Evolutionary conservation across 257 asterid genomes (phyloP).

Genomic region (Solanum microdontum): DNA sequence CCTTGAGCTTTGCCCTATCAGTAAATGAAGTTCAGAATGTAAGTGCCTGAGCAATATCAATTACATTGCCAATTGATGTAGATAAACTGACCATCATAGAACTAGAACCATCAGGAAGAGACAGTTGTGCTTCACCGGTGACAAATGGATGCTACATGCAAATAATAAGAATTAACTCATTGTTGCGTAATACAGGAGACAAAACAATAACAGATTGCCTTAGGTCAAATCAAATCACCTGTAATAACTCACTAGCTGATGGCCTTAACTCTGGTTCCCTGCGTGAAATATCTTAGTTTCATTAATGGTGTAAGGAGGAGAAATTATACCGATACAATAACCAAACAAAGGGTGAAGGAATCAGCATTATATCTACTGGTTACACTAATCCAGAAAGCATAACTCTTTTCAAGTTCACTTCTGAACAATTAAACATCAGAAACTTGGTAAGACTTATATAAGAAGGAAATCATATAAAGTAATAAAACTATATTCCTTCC

Average conservation of each 20-base stretch:
- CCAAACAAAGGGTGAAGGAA: neutral
- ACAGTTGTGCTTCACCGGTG: conserved; percentile 37
- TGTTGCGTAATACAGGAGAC: neutral
- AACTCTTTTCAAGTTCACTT: neutral
- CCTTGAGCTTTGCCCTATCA: neutral
- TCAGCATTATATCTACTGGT: neutral
- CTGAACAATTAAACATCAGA: neutral
- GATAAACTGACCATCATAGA: neutral
- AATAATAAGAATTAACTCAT: neutral
- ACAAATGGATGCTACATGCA: conserved; percentile 88
- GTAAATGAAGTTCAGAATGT: neutral
- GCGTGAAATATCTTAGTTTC: neutral
- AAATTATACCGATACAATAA: conserved; percentile 7
- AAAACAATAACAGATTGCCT: neutral
- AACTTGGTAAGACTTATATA: neutral
- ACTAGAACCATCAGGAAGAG: neutral
- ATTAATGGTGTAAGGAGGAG: neutral
- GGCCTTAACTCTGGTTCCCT: conserved; percentile 89
- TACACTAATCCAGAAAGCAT: neutral
- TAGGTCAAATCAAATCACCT: conserved; percentile 32
- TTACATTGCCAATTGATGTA: neutral
- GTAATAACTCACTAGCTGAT: conserved; percentile 76
- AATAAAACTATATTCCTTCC: neutral
- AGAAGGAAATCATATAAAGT: neutral
- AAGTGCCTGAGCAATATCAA: neutral